phyloP scores from a whole-genome alignment of 208 protist genomes.

The Acanthamoeba rhysodes region DNA sequence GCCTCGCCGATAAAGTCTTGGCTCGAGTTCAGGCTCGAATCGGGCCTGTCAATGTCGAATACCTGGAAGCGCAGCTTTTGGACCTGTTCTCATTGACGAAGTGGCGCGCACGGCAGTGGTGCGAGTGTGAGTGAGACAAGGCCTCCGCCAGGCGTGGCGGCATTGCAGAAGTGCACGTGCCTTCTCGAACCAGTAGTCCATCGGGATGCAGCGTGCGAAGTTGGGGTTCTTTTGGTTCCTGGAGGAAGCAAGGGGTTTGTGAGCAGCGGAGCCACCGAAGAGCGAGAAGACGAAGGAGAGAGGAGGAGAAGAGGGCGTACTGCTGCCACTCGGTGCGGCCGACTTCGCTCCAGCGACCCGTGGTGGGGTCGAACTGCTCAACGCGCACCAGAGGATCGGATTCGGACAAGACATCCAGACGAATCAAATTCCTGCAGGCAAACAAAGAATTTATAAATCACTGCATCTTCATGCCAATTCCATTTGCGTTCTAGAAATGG shows the following conservation, averaged over 20 bases:
- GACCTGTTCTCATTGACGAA: not conserved
- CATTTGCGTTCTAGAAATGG: too few species aligned
- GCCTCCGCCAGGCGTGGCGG: too few species aligned
- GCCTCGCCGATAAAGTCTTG: conserved; percentile 16
- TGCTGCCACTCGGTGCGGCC: conserved; percentile 39
- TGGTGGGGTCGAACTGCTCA: not conserved
- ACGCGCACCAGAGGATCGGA: conserved; percentile 62
- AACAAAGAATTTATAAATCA: not conserved
- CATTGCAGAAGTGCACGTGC: not conserved
- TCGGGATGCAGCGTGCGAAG: not conserved
- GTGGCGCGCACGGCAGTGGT: too few species aligned
- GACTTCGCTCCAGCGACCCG: conserved; percentile 11
- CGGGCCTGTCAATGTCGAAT: conserved; percentile 19
- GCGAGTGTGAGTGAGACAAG: not conserved
- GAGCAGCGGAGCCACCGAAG: too few species aligned
- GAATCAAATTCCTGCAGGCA: not conserved
- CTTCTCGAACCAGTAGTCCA: conserved; percentile 73
- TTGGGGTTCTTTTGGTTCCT: conserved; percentile 58
- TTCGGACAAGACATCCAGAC: not conserved
- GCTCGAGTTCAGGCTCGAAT: not conserved
- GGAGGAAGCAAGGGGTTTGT: not conserved
- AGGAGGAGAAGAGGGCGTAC: not conserved
- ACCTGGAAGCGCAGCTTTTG: conserved; percentile 57
- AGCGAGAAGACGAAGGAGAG: not conserved
- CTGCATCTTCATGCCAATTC: too few species aligned